Percentiles rank a stretch among this genome's conserved stretches.
These are phyloP conservation scores for Yarrowia sp. DNA, from an alignment of 805 yeast species.

Conservation along the genomic window DNA sequence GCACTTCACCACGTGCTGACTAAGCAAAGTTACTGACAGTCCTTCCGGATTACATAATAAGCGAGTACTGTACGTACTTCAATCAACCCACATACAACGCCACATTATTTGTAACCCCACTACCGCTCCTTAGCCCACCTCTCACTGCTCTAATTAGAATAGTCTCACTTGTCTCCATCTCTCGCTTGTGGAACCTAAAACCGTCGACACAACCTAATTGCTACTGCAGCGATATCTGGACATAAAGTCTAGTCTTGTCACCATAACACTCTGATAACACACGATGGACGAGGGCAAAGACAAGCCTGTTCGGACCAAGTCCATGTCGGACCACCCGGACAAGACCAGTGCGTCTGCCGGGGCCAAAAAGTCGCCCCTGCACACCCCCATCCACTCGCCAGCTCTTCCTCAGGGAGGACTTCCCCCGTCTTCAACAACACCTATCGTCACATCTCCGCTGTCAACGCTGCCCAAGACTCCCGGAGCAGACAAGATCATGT, in stretches of 20 bases:
- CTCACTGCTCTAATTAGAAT: too few species aligned
- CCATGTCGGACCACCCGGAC: slow-evolving; percentile 12
- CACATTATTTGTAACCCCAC: too few species aligned
- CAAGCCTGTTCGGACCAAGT: slow-evolving; percentile 1
- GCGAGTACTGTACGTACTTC: too few species aligned
- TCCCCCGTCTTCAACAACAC: background rate
- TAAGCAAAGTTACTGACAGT: too few species aligned
- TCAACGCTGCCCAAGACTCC: background rate
- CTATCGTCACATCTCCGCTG: background rate
- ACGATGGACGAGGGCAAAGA: slow-evolving; percentile 18
- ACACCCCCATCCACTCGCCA: slow-evolving; percentile 27
- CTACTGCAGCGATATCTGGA: slow-evolving; percentile 4
- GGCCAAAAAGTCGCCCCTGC: slow-evolving; percentile 4
- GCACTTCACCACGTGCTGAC: too few species aligned
- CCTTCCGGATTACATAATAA: too few species aligned
- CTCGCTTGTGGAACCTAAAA: background rate
- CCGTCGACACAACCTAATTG: background rate
- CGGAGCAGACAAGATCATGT: slow-evolving; percentile 1
- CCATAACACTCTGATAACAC: background rate
- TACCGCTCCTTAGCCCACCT: too few species aligned
- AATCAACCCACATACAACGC: too few species aligned
- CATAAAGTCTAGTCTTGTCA: too few species aligned
- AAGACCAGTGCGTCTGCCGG: background rate
- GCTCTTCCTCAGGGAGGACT: slow-evolving; percentile 7
- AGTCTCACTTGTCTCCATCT: too few species aligned